Evolutionary conservation across 2,329 filamentous ascomycete species (phyloP), one percentile per base, ranked within the genome.

Genomic region (Phaeosphaeriaceae sp.): DNA sequence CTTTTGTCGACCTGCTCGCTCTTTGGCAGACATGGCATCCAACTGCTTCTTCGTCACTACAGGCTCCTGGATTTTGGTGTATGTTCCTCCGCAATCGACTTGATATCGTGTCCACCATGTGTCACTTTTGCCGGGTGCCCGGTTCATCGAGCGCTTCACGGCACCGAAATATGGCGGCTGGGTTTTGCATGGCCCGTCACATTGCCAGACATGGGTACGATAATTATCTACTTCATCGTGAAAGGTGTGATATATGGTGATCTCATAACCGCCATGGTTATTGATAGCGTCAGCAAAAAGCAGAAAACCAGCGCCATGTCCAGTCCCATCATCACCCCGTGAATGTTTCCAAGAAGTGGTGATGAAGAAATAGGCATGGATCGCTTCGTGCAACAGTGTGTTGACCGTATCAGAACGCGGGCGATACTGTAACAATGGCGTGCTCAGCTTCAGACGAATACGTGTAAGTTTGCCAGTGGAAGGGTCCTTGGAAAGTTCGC

Each of bases 291-390:
- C 72, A 2, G 76, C 75, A 1, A 78, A 63, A 13, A 76, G 54
- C 36, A 75, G 71, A 46, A 78, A 78, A 4, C 75, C 76, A 8
- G 52, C 52, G 1, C 76, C 76, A 48, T 78, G 76, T 0, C 76
- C 76, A 13, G 75, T 76, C 0, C 74, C 73, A 44, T 73, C 69
- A 26, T 77, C 74, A 9, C 72, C 73, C 6, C 76, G 70, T 7
- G 70, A 71, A 48, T 78, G 74, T 39, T 51, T 60, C 74, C 73
- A 77, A 7, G 74, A 74, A 2, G 74, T 76, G 12, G 73, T 77
- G 30, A 78, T 62, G 61, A 78, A 78, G 64, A 78, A 77, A 54
- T 77, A 78, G 20, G 75, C 76, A 41, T 78, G 76, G 15, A 77
- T 77, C 2, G 72, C 68, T 50, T 78, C 76, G 49, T 78, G 76